phyloP scores from a whole-genome alignment of 306 rosid species.

The Psophocarpus tetragonolobus region DNA sequence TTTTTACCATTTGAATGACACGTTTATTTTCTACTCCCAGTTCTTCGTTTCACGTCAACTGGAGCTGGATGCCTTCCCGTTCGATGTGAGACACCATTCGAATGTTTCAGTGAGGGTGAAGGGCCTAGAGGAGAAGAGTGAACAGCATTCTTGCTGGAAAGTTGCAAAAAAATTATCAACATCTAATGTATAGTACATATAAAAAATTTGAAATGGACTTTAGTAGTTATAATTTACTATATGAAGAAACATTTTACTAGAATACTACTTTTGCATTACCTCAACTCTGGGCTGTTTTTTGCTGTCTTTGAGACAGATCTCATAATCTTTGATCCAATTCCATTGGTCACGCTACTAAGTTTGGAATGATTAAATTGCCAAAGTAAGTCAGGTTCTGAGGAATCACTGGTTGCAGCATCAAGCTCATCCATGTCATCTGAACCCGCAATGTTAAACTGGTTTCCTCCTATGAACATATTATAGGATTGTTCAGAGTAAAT shows the following conservation, averaged over 20 bases:
- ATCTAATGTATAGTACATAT: neutral
- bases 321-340: conserved; percentile 58
- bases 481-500: conserved; percentile 66
- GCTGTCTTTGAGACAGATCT: conserved; percentile 48
- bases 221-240: too few relatives aligned
- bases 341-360: conserved; percentile 53
- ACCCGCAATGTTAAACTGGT: conserved; percentile 55
- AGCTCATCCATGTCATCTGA: conserved; percentile 78
- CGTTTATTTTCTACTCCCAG: conserved; percentile 69
- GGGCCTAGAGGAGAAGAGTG: conserved; percentile 59
- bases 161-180: conserved; percentile 18
- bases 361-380: conserved; percentile 92
- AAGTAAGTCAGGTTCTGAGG: conserved; percentile 91
- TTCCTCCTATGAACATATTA: conserved; percentile 64
- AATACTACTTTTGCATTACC: conserved; percentile 47
- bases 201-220: neutral
- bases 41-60: conserved; percentile 70
- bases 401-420: conserved; percentile 96
- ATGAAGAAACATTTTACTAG: neutral
- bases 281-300: conserved; percentile 67
- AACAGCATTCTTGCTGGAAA: conserved; percentile 52
- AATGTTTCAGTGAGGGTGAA: conserved; percentile 69
- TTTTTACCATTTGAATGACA: conserved; percentile 27
- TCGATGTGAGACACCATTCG: conserved; percentile 61
- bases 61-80: conserved; percentile 70